phyloP scores from a whole-genome alignment of 2,329 filamentous ascomycete species.

The Fusarium sambucinum region DNA sequence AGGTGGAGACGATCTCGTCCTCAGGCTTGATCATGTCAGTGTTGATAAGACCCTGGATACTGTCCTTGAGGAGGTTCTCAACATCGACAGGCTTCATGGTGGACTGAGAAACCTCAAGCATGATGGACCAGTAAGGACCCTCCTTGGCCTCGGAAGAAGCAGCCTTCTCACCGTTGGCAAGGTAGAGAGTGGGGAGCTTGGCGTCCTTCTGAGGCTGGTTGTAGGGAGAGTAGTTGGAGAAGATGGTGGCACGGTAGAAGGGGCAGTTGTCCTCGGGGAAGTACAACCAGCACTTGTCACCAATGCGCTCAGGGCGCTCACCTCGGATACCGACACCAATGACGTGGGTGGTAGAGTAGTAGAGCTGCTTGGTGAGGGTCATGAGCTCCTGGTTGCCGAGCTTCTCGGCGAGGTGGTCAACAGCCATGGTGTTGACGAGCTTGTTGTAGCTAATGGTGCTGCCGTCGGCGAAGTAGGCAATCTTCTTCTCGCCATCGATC shows the following conservation, averaged over 20 bases:
- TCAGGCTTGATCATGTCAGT: constrained; percentile 92
- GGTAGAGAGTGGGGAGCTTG: constrained; percentile 88
- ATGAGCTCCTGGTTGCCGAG: constrained; percentile 91
- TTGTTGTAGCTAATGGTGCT: constrained; percentile 91
- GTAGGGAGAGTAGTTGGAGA: constrained; percentile 99
- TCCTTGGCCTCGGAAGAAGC: constrained; percentile 78
- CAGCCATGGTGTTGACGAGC: constrained; percentile 95
- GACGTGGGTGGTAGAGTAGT: constrained; percentile 97
- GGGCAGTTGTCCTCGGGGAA: constrained; percentile 99
- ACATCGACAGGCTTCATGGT: constrained; percentile 93
- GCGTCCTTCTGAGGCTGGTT: constrained; percentile 89
- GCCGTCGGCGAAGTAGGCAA: constrained; percentile 84
- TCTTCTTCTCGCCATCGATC: constrained; percentile 87
- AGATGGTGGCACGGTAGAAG: constrained; percentile 99
- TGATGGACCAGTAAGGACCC: constrained; percentile 99
- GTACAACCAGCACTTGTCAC: constrained; percentile 99
- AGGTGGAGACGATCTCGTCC: constrained; percentile 97
- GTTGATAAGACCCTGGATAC: constrained; percentile 96
- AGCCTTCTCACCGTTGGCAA: constrained; percentile 87
- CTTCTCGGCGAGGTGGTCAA: constrained; percentile 86
- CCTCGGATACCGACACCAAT: constrained; percentile 96
- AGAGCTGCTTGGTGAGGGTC: constrained; percentile 87
- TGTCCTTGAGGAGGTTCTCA: constrained; percentile 86
- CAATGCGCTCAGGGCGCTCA: constrained; percentile 91
- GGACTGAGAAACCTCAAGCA: constrained; percentile 98